Evolutionary conservation across 2,329 filamentous ascomycete genomes (phyloP), one percentile per base, ranked within the genome.

Genomic region (Neonectria neomacrospora): DNA sequence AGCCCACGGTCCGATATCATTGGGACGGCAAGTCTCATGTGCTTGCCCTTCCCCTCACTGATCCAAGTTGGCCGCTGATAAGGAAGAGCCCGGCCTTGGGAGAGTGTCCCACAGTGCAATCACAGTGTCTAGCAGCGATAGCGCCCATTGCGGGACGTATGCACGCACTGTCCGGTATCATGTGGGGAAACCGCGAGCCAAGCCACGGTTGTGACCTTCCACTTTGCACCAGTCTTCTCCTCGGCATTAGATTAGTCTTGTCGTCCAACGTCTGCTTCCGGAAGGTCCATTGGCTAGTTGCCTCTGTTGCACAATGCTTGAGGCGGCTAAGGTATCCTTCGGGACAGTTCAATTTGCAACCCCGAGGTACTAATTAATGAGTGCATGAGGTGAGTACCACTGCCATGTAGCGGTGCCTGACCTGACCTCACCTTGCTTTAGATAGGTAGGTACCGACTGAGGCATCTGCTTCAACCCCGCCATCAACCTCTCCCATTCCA

Each of bases 1-100:
- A 32, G 54, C 16, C 16, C 22, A 22, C 22, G 42, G 47, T 10
- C 45, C 44, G 22, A 34, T 45, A 28, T 56, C 54, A 56, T 56
- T 56, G 54, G 54, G 30, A 56, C 54, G 45, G 45, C 44, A 57
- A 47, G 42, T 50, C 54, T 32, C 45, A 30, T 30, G 45, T 57
- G 53, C 39, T 32, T 20, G 30, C n/a, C 39, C 26, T 32, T 56
- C 53, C 53, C 53, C 53, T 55, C 53, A 53, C 16, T 30, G 32
- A 26, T 41, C 50, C 14, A 37, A 50, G 42, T 50, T 22, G 18
- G 34, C 26, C 26, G 54, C 45, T 41, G 54, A 57, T 57, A 57
- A 57, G 54, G 20, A 7, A 16, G 34, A 28, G 41, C 11, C 9
- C 3, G 30, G 37, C 44, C 44, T 28, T n/a, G 32, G 9, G 37